These are phyloP conservation scores for Pseudonitzschia pungens DNA, from an alignment of 108 stramenopile species.

Conservation along the genomic window DNA sequence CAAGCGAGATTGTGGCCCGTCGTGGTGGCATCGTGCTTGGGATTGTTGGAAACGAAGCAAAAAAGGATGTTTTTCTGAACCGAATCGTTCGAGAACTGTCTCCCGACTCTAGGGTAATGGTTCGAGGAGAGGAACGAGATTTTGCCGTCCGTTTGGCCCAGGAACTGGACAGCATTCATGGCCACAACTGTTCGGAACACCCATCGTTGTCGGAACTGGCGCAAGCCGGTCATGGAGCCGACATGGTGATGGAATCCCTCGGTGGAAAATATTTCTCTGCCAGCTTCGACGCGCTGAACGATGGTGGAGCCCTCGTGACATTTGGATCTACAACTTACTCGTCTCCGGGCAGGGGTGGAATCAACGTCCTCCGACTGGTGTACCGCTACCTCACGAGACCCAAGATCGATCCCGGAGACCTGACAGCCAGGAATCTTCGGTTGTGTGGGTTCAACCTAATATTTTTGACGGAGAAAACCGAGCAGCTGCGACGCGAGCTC, in stretches of 20 bases:
- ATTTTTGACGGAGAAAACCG: slow-evolving; percentile 29
- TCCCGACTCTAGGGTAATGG: slow-evolving; percentile 14
- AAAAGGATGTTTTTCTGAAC: slow-evolving; percentile 15
- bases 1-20: slow-evolving; percentile 34
- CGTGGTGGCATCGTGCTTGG: slow-evolving; percentile 32
- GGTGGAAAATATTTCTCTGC: slow-evolving; percentile 36
- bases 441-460: slow-evolving; percentile 41
- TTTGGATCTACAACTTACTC: slow-evolving; percentile 37
- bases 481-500: slow-evolving; percentile 12
- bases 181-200: neutral
- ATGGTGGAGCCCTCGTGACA: slow-evolving; percentile 28
- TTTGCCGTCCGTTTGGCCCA: slow-evolving; percentile 3
- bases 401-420: slow-evolving; percentile 32
- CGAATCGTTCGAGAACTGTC: slow-evolving; percentile 24
- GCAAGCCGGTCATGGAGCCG: slow-evolving; percentile 18
- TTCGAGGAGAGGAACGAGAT: slow-evolving; percentile 21
- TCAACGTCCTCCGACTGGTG: slow-evolving; percentile 15
- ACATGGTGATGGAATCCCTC: slow-evolving; percentile 39
- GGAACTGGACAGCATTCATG: neutral
- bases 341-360: slow-evolving; percentile 5
- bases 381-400: slow-evolving; percentile 29
- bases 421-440: slow-evolving; percentile 29
- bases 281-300: slow-evolving; percentile 24
- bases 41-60: slow-evolving; percentile 22
- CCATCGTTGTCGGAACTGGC: neutral